A percentile compares a stretch with the other conserved stretches of the same genome.
Conservation (phyloP, 164 flowering plant genomes). For the Warburgia ugandensis region DNA sequence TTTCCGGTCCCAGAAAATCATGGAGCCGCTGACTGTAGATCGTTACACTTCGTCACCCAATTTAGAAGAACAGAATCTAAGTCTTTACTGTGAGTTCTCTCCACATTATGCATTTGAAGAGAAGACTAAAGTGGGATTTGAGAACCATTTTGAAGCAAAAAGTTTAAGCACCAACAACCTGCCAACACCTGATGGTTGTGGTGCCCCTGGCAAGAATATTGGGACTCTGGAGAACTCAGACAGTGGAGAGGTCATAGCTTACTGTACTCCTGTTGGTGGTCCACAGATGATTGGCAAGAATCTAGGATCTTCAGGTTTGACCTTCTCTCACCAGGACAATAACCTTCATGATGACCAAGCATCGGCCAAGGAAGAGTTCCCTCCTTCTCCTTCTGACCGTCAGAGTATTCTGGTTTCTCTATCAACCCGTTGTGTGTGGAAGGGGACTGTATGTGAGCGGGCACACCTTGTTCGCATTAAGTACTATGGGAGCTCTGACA, state of each 20-base stretch:
- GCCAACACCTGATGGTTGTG: slow-evolving; percentile 8
- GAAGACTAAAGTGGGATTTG: slow-evolving; percentile 11
- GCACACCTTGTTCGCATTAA: slow-evolving; percentile 90
- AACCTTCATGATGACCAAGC: slow-evolving; percentile 31
- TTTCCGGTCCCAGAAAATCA: not conserved
- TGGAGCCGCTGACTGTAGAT: not conserved
- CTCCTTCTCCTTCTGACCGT: slow-evolving; percentile 85
- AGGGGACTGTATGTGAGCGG: slow-evolving; percentile 92
- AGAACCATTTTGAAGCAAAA: not conserved
- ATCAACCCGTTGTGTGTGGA: slow-evolving; percentile 93
- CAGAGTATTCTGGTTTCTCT: slow-evolving; percentile 94
- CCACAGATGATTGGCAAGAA: slow-evolving; percentile 14
- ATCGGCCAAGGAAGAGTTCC: slow-evolving; percentile 67
- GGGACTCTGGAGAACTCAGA: slow-evolving; percentile 17
- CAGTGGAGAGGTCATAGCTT: slow-evolving; percentile 10
- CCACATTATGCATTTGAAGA: slow-evolving; percentile 19
- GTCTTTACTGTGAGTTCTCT: slow-evolving; percentile 17
- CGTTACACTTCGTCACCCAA: slow-evolving; percentile 13
- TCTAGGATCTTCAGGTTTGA: slow-evolving; percentile 21
- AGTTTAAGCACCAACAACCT: slow-evolving; percentile 9
- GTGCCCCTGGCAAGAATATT: slow-evolving; percentile 8
- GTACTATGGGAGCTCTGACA: slow-evolving; percentile 92
- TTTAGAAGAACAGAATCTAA: slow-evolving; percentile 14
- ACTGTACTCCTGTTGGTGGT: slow-evolving; percentile 11
- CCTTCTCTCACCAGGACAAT: slow-evolving; percentile 32